Evolutionary conservation across 768 basidiomycete genomes (phyloP).

Genomic region (Hydnum rufescens): DNA sequence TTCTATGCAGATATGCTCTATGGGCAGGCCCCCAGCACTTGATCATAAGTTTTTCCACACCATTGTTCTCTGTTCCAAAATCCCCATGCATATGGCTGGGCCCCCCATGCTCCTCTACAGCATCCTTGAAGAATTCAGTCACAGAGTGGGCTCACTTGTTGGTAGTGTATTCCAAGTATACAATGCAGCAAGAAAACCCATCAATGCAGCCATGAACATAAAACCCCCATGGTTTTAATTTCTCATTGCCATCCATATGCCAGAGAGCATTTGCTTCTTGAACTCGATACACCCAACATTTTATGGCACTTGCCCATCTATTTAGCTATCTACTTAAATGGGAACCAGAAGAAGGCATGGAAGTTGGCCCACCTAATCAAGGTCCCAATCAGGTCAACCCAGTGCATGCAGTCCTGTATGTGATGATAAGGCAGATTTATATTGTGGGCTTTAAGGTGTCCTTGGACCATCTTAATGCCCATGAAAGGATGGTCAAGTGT

Average conservation of each 20-base stretch:
- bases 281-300: conserved; percentile 11
- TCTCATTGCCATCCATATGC: conserved; percentile 14
- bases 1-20: conserved; percentile 17
- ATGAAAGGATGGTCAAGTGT: background rate
- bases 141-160: conserved; percentile 14
- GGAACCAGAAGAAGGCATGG: background rate
- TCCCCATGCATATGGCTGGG: conserved; percentile 15
- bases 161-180: background rate
- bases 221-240: background rate
- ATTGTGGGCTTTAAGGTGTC: background rate
- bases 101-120: conserved; percentile 11
- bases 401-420: background rate
- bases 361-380: background rate
- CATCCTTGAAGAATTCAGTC: conserved; percentile 18
- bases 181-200: conserved; percentile 12
- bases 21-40: conserved; percentile 8
- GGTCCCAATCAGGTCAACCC: background rate
- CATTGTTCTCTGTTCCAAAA: conserved; percentile 16
- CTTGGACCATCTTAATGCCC: background rate
- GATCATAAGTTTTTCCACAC: conserved; percentile 14
- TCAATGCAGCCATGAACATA: conserved; percentile 13
- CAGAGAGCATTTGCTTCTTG: conserved; percentile 15
- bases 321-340: conserved; percentile 12
- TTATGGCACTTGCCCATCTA: conserved; percentile 15
- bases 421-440: background rate